Conservation (phyloP, 495 filamentous ascomycete species). For the Daldinia childiae region DNA sequence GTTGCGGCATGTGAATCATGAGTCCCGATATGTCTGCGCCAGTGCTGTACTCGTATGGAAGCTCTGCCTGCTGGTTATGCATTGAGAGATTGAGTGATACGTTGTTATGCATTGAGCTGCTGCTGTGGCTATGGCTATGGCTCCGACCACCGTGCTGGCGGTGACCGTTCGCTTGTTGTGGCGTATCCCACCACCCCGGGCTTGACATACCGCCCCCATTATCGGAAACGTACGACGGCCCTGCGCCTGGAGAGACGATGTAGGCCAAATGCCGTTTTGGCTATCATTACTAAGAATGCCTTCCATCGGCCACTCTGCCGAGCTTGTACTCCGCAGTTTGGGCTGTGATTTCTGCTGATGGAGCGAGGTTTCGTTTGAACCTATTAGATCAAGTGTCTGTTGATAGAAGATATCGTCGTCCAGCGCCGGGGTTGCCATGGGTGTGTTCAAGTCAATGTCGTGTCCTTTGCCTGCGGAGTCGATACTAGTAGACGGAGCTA, state of each 20-base stretch:
- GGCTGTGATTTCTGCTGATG: slow-evolving; percentile 21
- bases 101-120: slow-evolving; percentile 16
- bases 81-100: slow-evolving; percentile 30
- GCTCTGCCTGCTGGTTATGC: slow-evolving; percentile 37
- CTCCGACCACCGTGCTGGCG: slow-evolving; percentile 17
- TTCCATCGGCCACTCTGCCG: slow-evolving; percentile 47
- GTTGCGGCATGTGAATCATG: slow-evolving; percentile 55
- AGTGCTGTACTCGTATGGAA: slow-evolving; percentile 44
- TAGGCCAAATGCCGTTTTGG: slow-evolving; percentile 34
- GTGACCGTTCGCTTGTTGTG: slow-evolving; percentile 22
- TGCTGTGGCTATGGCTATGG: slow-evolving; percentile 18
- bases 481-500: slow-evolving; percentile 30
- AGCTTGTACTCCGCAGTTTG: slow-evolving; percentile 40
- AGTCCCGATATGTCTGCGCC: slow-evolving; percentile 46
- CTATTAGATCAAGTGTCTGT: slow-evolving; percentile 17
- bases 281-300: slow-evolving; percentile 33
- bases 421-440: slow-evolving; percentile 44
- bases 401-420: slow-evolving; percentile 39
- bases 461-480: slow-evolving; percentile 16
- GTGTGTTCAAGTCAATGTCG: slow-evolving; percentile 39
- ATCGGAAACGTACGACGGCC: slow-evolving; percentile 14
- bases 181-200: slow-evolving; percentile 46
- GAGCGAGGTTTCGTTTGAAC: slow-evolving; percentile 15
- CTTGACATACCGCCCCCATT: slow-evolving; percentile 12
- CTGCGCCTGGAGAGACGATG: slow-evolving; percentile 20